Conservation (phyloP, 148 eudicot species). For the Euryodendron excelsum region DNA sequence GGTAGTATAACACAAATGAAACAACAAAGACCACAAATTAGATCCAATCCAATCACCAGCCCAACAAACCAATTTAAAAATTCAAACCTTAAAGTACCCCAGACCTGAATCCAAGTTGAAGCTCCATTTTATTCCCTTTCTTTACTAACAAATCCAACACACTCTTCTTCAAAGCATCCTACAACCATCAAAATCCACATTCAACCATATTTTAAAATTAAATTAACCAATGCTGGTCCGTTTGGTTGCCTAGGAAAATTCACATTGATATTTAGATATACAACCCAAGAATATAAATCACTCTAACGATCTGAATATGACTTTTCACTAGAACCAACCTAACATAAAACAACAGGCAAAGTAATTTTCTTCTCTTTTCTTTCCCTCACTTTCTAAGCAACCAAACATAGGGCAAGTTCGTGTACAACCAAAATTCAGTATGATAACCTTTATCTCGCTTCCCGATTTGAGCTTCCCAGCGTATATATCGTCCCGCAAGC, state of each 20-base stretch:
- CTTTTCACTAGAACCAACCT: background rate
- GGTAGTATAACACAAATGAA: conserved; percentile 16
- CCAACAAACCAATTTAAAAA: conserved; percentile 14
- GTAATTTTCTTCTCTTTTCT: background rate
- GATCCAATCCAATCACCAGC: background rate
- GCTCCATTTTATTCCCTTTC: conserved; percentile 78
- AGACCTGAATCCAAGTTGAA: conserved; percentile 89
- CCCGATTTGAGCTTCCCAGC: conserved; percentile 98
- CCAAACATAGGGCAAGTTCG: background rate
- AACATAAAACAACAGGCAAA: background rate
- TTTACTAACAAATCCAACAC: conserved; percentile 70
- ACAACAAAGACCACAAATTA: background rate
- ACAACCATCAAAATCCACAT: conserved; percentile 18
- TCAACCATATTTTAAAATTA: background rate
- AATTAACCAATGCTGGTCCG: background rate
- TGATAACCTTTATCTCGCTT: conserved; percentile 79
- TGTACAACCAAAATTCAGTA: background rate
- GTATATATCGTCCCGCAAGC: conserved; percentile 86
- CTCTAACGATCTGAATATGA: background rate
- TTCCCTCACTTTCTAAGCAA: background rate
- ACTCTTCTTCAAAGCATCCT: conserved; percentile 84
- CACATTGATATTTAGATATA: background rate
- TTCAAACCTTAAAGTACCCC: conserved; percentile 10
- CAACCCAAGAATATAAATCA: background rate
- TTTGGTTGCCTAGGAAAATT: background rate